phyloP scores from a whole-genome alignment of 1,284 basidiomycete species.

The Neotropicomus parvogracilis region DNA sequence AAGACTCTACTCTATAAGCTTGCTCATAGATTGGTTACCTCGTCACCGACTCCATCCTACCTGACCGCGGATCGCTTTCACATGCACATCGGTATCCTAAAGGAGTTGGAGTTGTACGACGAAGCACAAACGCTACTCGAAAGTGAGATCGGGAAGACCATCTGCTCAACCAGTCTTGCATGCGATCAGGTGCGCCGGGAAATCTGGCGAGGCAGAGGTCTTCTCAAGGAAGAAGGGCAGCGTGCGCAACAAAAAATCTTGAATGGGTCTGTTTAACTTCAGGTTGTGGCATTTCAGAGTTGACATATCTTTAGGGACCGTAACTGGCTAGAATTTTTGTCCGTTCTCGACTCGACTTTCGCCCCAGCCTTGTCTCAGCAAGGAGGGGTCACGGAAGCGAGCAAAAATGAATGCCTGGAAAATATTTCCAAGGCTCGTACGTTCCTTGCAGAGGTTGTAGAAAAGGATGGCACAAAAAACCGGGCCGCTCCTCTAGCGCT shows the following conservation, averaged over 20 bases:
- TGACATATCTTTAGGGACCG: slow-evolving; percentile 54
- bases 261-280: slow-evolving; percentile 45
- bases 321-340: slow-evolving; percentile 81
- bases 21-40: slow-evolving; percentile 62
- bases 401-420: slow-evolving; percentile 33
- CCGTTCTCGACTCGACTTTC: slow-evolving; percentile 67
- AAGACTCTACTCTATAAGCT: slow-evolving; percentile 66
- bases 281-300: neutral
- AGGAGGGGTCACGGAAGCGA: slow-evolving; percentile 28
- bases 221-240: slow-evolving; percentile 56
- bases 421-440: slow-evolving; percentile 45
- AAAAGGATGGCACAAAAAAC: slow-evolving; percentile 64
- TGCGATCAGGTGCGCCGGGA: slow-evolving; percentile 74
- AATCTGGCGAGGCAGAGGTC: slow-evolving; percentile 54
- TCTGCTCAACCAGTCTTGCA: slow-evolving; percentile 68
- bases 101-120: slow-evolving; percentile 61
- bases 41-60: slow-evolving; percentile 58
- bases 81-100: slow-evolving; percentile 68
- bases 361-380: slow-evolving; percentile 35
- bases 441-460: slow-evolving; percentile 55
- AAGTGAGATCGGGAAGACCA: slow-evolving; percentile 58
- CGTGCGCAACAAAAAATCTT: slow-evolving; percentile 52
- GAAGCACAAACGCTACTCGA: slow-evolving; percentile 71
- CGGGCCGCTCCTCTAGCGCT: slow-evolving; percentile 68
- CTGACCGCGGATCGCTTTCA: slow-evolving; percentile 71